Evolutionary conservation across 1,284 basidiomycete species (phyloP), one percentile per base, ranked within the genome.

Genomic region (Tylopilus orsonianus): DNA sequence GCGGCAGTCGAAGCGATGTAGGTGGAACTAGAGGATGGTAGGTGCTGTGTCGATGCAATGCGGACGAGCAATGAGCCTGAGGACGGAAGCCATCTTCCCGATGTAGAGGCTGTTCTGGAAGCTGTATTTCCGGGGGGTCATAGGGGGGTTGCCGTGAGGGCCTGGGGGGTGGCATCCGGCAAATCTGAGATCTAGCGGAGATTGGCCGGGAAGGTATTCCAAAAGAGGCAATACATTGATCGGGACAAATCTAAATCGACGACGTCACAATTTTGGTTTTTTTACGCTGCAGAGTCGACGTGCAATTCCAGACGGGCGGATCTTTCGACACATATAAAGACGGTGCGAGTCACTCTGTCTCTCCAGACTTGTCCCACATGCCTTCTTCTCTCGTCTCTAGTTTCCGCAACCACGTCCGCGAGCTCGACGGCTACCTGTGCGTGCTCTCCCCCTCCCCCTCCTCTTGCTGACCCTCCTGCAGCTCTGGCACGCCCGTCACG

Each of bases 401-500:
- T 29, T 84, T 82, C 60, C 61, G 81, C 36, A 66, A 71, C 2
- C 75, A 75, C 19, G 64, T 72, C 56, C 71, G 70, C 56, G 79
- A 85, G 30, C 74, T 83, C 26, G 72, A 82, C 53, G 55, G 55
- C 16, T 78, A 81, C 68, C 77, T 72, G 81, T 83, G 46, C 30
- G 74, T 68, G n/a, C 6, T 20, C 41, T 18, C 45, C 34, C 16
- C 23, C 23, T 26, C 22, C 2, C 12, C 7, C 36, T 34, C 9
- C 27, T 14, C 33, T 2, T 20, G 46, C 49, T 56, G n/a, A 53
- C 46, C 49, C 42, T 26, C 32, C 10, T 39, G 1, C 44, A 87
- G 85, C 61, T 69, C 73, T 40, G 86, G 87, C 13, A 75, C 75
- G 41, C 66, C 79, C 7, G 75, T 92, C 46, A 60, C 76, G 13